These are phyloP conservation scores for Penicillium sp. DNA, from an alignment of 2,329 filamentous ascomycete species.

Conservation along the genomic window DNA sequence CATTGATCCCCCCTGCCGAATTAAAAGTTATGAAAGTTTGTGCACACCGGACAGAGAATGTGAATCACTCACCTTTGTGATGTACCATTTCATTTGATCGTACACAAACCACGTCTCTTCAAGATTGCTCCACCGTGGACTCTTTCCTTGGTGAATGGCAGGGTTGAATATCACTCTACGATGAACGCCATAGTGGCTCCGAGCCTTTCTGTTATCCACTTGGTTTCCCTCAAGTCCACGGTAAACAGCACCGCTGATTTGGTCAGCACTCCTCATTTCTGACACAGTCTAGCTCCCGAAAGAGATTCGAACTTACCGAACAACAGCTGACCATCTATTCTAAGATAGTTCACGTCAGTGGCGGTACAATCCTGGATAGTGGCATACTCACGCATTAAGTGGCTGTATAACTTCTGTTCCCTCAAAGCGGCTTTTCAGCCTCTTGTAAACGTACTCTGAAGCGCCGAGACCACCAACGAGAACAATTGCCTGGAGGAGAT, in stretches of 20 bases:
- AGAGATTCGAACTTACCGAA: slow-evolving; percentile 13
- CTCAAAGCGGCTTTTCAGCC: slow-evolving; percentile 24
- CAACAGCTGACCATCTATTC: slow-evolving; percentile 29
- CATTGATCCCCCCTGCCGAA: slow-evolving; percentile 14
- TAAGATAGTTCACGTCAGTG: not conserved
- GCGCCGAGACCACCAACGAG: slow-evolving; percentile 43
- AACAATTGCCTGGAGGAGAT: slow-evolving; percentile 28
- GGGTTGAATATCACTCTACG: fast-evolving
- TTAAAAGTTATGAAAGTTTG: not conserved
- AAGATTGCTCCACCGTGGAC: slow-evolving; percentile 5
- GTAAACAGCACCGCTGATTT: slow-evolving; percentile 25
- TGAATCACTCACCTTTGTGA: slow-evolving; percentile 17
- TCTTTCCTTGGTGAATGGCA: not conserved
- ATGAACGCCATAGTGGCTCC: slow-evolving; percentile 18
- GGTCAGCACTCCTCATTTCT: not conserved
- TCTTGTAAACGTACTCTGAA: slow-evolving; percentile 36
- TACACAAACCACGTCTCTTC: slow-evolving; percentile 3
- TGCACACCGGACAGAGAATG: not conserved
- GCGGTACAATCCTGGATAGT: not conserved
- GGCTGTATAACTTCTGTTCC: slow-evolving; percentile 36
- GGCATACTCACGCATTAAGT: slow-evolving; percentile 22
- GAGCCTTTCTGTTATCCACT: slow-evolving; percentile 20
- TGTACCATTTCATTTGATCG: slow-evolving; percentile 22
- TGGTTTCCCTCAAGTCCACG: slow-evolving; percentile 26
- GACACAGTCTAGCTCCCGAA: not conserved